Evolutionary conservation across 805 yeast genomes (phyloP), one percentile per base, ranked within the genome.

Genomic region (Barnettozyma vustinii): DNA sequence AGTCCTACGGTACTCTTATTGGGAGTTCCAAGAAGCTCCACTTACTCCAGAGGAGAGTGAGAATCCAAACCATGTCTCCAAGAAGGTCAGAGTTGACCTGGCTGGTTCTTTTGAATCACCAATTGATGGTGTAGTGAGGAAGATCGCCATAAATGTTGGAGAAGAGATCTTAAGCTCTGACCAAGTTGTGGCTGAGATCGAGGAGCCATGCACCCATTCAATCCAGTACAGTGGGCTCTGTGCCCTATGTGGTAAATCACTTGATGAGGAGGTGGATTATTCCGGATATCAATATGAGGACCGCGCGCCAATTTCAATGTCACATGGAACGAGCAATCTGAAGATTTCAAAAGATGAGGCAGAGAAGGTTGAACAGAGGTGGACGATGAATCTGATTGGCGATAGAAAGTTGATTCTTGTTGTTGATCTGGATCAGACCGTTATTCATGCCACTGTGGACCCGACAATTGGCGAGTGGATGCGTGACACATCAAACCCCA

Each of bases 391-490:
- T 50, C 72, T 94, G 42, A 66, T 81, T 6, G 64, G 72, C 15
- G 86, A 80, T 46, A 71, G 76, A 51, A 88, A 87, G 64, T 72
- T 94, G 53, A 90, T 94, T 27, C 73, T 94, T 49, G 98, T 94
- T 26, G 99, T 94, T 5, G 99, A 94, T 72, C 74, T 94, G 54
- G 99, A 94, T 69, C 99, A 94, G 65, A 94, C 99, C 0, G 95
- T 94, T 5, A 92, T 94, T 30, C 99, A 94, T 62, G 96, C 97
- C 39, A 92, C 97, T 5, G 97, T 92, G 16, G 99, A 94, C 64
- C 97, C 97, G 0, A 90, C 97, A 0, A 96, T 94, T 27, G 94
- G 94, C 1, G 96, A 88, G 61, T 94, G 99, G 99, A 90, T 87
- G 75, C 75, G 76, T 45, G 97, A 94, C 60, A 84, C 89, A 3